Percentiles rank a stretch among this genome's conserved stretches.
Conservation (phyloP, 306 rosid species). For the Vigna angularis region DNA sequence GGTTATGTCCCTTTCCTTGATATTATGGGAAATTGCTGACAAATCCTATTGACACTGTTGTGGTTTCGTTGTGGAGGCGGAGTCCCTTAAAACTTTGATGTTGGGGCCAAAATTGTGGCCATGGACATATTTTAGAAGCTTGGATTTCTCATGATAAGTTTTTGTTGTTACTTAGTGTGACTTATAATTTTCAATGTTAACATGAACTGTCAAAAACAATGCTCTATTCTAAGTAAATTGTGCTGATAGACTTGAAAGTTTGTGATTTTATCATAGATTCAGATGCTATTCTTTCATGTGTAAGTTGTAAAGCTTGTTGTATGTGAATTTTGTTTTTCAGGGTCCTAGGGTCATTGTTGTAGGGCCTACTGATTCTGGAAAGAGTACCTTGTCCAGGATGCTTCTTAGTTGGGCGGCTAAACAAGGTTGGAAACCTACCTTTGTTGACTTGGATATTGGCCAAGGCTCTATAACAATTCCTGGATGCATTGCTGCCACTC, state of each 20-base stretch:
- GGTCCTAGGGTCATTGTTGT: constrained; percentile 99
- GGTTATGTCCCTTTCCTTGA: neutral
- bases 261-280: constrained; percentile 7
- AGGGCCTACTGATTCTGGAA: constrained; percentile 94
- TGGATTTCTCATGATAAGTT: neutral
- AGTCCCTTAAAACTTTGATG: neutral
- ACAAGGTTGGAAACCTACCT: constrained; percentile 95
- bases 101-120: neutral
- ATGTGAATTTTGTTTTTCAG: constrained; percentile 55
- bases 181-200: neutral
- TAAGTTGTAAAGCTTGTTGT: constrained; percentile 11
- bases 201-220: neutral
- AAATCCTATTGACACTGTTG: neutral
- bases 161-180: neutral
- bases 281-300: neutral
- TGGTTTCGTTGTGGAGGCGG: neutral
- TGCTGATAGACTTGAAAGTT: constrained; percentile 11
- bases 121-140: neutral
- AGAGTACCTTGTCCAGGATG: constrained; percentile 89
- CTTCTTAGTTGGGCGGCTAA: constrained; percentile 99
- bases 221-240: neutral
- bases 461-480: constrained; percentile 96
- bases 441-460: constrained; percentile 93
- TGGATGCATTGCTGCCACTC: constrained; percentile 94
- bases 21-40: neutral